Evolutionary conservation across 768 basidiomycete species (phyloP), one percentile per base, ranked within the genome.

Genomic region (Rhodotorula graminis): DNA sequence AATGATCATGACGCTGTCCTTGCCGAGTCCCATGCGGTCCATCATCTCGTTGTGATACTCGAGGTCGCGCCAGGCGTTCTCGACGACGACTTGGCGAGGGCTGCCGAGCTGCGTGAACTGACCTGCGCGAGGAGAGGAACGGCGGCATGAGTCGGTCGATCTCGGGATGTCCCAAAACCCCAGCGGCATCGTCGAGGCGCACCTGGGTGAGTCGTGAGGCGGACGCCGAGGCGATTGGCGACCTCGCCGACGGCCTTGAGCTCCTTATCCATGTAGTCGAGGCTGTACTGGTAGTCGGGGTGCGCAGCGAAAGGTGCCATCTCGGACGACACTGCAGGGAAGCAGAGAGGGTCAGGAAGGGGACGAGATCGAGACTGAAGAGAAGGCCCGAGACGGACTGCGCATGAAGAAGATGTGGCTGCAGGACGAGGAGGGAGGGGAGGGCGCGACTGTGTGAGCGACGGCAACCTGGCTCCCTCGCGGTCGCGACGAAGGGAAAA

Each of bases 271-370:
- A 90, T 92, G 70, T 90, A 93, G 15, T 86, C 85, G 37, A 97
- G 84, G 25, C 87, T 85, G 80, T 97, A 96, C 0, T 92, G 92
- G 77, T 92, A 86, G 29, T 84, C 84, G 27, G 82, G 84, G 76
- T 97, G 94, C 2, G 90, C 90, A 0, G 93, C 92, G 77, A 89
- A 96, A 1, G 93, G 93, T 81, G 96, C 95, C 86, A 96, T 88
- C 74, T 93, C 91, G 15, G 91, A 92, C 0, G 92, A 93, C 74
- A 95, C 71, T 72, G 63, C 21, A 5, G 10, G 25, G 2, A 2
- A 1, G 9, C 0, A 1, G n/a, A 31, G 37, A 37, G 37, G 44
- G n/a, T 31, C 46, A 31, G 44, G 3, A 27, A 5, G 19, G 31
- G 33, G 10, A 21, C 21, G 33, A 3, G 2, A 27, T 4, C 55